Percentiles rank a stretch among this genome's conserved stretches.
Evolutionary conservation across 2,329 filamentous ascomycete genomes (phyloP).

Genomic region (Didymella exigua): DNA sequence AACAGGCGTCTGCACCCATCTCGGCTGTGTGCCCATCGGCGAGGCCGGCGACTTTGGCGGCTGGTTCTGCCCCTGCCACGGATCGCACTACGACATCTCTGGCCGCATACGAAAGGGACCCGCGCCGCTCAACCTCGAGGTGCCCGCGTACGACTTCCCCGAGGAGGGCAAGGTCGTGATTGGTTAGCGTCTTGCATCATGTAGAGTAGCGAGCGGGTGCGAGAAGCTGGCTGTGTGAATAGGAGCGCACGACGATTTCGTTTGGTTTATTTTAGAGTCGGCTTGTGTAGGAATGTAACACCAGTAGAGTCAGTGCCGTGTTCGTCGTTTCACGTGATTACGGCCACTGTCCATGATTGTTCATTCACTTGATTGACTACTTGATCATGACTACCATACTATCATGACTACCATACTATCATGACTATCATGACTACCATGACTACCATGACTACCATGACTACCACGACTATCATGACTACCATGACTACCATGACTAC

Average conservation of each 20-base stretch:
- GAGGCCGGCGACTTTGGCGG: conserved; percentile 97
- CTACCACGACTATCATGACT: no score
- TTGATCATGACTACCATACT: no score
- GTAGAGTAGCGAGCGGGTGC: conserved; percentile 28
- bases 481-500: no score
- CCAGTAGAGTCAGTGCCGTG: conserved; percentile 40
- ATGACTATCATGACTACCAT: no score
- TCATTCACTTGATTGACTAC: neutral
- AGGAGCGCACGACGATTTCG: conserved; percentile 43
- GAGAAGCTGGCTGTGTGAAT: conserved; percentile 38
- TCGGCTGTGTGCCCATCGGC: conserved; percentile 98
- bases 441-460: no score
- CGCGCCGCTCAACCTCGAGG: conserved; percentile 95
- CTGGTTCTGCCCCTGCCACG: conserved; percentile 99
- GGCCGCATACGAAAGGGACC: conserved; percentile 97
- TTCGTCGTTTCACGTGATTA: no score
- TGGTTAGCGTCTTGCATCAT: conserved; percentile 66
- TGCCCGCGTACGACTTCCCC: conserved; percentile 90
- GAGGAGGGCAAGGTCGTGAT: conserved; percentile 88
- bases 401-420: no score
- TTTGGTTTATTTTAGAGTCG: conserved; percentile 42
- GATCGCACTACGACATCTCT: conserved; percentile 99
- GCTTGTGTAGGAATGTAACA: conserved; percentile 48
- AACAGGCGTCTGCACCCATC: conserved; percentile 94
- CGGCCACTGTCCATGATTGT: no score